Conservation (phyloP, 2,329 filamentous ascomycete species). For the Apiospora sp. region DNA sequence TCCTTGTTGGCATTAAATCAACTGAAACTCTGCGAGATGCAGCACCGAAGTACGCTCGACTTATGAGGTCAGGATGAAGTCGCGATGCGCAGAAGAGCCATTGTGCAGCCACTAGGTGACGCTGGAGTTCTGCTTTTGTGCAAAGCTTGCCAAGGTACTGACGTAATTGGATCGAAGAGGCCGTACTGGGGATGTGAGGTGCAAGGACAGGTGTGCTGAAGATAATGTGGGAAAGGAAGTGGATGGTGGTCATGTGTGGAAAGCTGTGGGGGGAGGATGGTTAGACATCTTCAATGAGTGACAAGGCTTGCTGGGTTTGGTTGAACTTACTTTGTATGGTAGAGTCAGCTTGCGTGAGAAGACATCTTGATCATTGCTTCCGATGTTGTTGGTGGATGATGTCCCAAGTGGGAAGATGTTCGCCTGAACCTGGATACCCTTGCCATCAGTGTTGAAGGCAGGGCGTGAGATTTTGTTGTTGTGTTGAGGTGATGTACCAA, state of each 20-base stretch:
- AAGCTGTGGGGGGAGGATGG: background rate
- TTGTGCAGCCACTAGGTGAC: conserved; percentile 20
- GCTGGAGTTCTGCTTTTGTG: conserved; percentile 22
- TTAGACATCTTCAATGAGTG: background rate
- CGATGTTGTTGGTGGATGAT: too few relatives aligned
- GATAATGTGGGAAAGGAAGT: background rate
- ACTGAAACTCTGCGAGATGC: conserved; percentile 7
- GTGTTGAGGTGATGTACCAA: background rate
- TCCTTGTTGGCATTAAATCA: conserved; percentile 17
- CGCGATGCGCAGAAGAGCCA: conserved; percentile 24
- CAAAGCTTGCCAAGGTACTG: conserved; percentile 15
- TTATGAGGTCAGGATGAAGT: conserved; percentile 18
- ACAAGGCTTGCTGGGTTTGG: background rate
- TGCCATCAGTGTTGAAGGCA: too few relatives aligned
- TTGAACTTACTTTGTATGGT: conserved; percentile 13
- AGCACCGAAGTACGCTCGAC: conserved; percentile 19
- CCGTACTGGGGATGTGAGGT: conserved; percentile 8
- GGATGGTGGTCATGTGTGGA: background rate
- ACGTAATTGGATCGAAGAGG: background rate
- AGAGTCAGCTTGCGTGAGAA: conserved; percentile 4
- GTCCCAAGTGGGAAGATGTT: too few relatives aligned
- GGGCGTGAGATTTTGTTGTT: background rate
- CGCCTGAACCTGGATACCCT: too few relatives aligned
- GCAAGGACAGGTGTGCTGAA: background rate
- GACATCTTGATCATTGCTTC: conserved; percentile 8